Evolutionary conservation across 371 early-diverging fungal species (phyloP).

Genomic region (Mucor racemosus): DNA sequence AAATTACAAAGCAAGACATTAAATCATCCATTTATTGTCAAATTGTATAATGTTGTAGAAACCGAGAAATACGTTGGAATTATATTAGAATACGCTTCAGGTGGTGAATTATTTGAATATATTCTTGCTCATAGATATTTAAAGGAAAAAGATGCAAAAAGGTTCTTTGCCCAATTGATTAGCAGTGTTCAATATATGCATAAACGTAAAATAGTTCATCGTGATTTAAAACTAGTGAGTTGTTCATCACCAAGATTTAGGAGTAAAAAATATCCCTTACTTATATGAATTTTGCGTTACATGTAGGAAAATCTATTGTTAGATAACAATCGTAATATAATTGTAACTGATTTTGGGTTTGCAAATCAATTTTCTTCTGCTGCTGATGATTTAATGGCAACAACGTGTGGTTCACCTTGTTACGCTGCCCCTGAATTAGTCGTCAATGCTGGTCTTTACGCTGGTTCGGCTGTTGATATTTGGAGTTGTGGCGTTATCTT

Average conservation of each 20-base stretch:
- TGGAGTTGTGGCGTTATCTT: conserved; percentile 96
- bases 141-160: conserved; percentile 64
- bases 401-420: conserved; percentile 96
- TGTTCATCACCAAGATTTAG: conserved; percentile 8
- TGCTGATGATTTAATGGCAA: conserved; percentile 77
- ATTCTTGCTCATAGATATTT: conserved; percentile 64
- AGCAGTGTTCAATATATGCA: conserved; percentile 71
- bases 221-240: conserved; percentile 73
- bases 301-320: conserved; percentile 87
- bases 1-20: conserved; percentile 57
- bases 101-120: conserved; percentile 75
- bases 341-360: conserved; percentile 99
- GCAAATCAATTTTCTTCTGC: conserved; percentile 85
- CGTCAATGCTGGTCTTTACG: conserved; percentile 92
- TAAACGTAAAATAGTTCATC: conserved; percentile 63
- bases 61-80: conserved; percentile 73
- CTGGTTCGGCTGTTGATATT: conserved; percentile 94
- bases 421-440: conserved; percentile 98
- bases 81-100: conserved; percentile 73
- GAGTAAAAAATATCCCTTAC: conserved; percentile 1
- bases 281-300: not conserved
- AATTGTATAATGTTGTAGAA: conserved; percentile 76
- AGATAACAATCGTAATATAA: conserved; percentile 84
- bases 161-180: conserved; percentile 76
- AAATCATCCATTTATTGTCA: conserved; percentile 75